These are phyloP conservation scores for Aspergillus nomiae DNA, from an alignment of 2,329 filamentous ascomycete genomes.

Conservation along the genomic window DNA sequence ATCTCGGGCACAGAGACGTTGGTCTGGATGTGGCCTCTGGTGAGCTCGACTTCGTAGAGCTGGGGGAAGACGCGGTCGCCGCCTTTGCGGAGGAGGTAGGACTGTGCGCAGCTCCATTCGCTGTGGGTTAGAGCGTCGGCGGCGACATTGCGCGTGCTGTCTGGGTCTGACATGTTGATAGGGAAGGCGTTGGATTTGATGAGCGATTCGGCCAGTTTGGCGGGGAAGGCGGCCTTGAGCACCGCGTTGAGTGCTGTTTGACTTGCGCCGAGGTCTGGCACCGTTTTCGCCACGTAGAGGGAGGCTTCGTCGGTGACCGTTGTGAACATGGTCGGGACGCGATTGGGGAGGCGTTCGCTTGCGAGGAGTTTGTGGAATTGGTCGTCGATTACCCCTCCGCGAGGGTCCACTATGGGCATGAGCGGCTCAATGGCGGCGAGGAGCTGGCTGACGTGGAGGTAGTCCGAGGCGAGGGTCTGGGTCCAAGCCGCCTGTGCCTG, in stretches of 20 bases:
- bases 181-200: constrained; percentile 17
- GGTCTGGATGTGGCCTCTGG: constrained; percentile 25
- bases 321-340: constrained; percentile 32
- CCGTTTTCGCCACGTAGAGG: constrained; percentile 16
- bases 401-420: constrained; percentile 30
- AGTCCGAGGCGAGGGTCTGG: constrained; percentile 14
- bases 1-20: constrained; percentile 17
- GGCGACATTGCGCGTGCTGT: constrained; percentile 21
- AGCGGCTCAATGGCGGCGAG: constrained; percentile 26
- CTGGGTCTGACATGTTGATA: constrained; percentile 15
- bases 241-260: constrained; percentile 17
- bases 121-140: constrained; percentile 17
- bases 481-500: constrained; percentile 10
- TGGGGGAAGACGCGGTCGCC: constrained; percentile 17
- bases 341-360: constrained; percentile 22
- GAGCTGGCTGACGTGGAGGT: constrained; percentile 20
- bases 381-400: constrained; percentile 27
- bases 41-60: constrained; percentile 25
- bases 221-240: constrained; percentile 18
- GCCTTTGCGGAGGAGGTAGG: constrained; percentile 15
- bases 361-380: constrained; percentile 29
- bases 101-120: constrained; percentile 23
- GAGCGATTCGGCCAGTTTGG: constrained; percentile 17
- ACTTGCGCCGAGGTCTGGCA: constrained; percentile 15
- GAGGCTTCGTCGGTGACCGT: constrained; percentile 28